phyloP scores from a whole-genome alignment of 331 rosid genomes.

The Pyracantha coccinea region DNA sequence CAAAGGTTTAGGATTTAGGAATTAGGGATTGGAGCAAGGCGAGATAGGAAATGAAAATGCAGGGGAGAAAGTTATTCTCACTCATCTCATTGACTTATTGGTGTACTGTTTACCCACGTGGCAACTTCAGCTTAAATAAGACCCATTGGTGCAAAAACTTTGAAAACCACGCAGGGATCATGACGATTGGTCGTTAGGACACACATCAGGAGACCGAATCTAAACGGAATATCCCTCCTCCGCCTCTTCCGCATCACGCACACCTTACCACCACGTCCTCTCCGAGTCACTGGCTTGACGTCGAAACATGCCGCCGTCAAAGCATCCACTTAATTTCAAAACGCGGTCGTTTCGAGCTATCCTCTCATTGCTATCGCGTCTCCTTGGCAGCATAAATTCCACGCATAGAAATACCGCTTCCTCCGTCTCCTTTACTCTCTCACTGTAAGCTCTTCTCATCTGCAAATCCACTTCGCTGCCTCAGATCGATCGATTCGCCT shows the following conservation, averaged over 20 bases:
- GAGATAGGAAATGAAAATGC: too few relatives aligned
- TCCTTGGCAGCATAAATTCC: slow-evolving; percentile 10
- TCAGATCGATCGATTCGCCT: not conserved
- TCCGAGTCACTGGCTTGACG: not conserved
- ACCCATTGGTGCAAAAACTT: not conserved
- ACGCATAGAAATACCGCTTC: not conserved
- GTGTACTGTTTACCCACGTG: not conserved
- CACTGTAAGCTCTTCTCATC: not conserved
- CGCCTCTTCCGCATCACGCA: not conserved
- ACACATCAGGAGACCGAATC: slow-evolving; percentile 12
- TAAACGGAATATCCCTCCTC: slow-evolving; percentile 13
- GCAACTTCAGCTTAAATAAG: not conserved
- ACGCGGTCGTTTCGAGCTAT: slow-evolving; percentile 23
- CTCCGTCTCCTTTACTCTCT: not conserved
- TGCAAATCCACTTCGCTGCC: not conserved
- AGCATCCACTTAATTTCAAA: not conserved
- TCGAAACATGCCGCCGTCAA: slow-evolving; percentile 6
- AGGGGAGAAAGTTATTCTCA: too few relatives aligned
- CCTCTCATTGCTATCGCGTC: not conserved
- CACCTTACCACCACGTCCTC: not conserved
- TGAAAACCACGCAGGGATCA: slow-evolving; percentile 6
- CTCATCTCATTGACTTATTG: not conserved
- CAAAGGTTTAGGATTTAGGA: too few relatives aligned
- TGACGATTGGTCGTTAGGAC: slow-evolving; percentile 10
- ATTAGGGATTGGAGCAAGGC: too few relatives aligned